Percentiles rank a stretch among this genome's conserved stretches.
Conservation (phyloP, 2,329 filamentous ascomycete species). For the Xylariaceae sp. region DNA sequence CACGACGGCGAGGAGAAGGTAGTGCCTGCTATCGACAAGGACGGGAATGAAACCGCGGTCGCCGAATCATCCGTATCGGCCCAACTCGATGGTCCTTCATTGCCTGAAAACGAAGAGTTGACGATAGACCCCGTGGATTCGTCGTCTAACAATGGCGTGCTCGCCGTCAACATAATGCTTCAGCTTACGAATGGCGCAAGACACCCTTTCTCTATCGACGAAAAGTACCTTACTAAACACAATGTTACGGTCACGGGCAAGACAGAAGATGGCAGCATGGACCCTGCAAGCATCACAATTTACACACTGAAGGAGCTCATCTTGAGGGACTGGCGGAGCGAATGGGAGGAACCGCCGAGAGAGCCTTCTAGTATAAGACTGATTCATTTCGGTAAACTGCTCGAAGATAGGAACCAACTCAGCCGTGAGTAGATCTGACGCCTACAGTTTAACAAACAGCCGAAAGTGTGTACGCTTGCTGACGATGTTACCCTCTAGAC, state of each 20-base stretch:
- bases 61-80: constrained; percentile 27
- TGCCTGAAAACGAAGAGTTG: constrained; percentile 30
- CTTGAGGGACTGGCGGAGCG: constrained; percentile 82
- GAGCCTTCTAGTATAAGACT: constrained; percentile 85
- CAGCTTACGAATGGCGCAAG: constrained; percentile 72
- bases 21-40: constrained; percentile 24
- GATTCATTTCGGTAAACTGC: constrained; percentile 84
- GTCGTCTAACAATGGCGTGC: constrained; percentile 27
- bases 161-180: constrained; percentile 69
- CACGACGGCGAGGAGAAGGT: constrained; percentile 21
- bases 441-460: background rate
- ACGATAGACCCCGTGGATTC: constrained; percentile 32
- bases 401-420: constrained; percentile 81
- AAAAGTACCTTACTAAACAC: constrained; percentile 75
- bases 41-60: constrained; percentile 21
- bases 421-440: constrained; percentile 57
- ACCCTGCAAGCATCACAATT: constrained; percentile 85
- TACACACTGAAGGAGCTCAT: constrained; percentile 95
- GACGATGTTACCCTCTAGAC: constrained; percentile 40
- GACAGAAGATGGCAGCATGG: constrained; percentile 53
- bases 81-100: constrained; percentile 29
- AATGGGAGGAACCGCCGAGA: constrained; percentile 83
- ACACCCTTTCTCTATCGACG: constrained; percentile 86
- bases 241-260: constrained; percentile 69
- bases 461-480: constrained; percentile 1